Percentiles rank a stretch among this genome's conserved stretches.
Conservation (phyloP, 2,329 filamentous ascomycete genomes). For the Aspergillus sp. region DNA sequence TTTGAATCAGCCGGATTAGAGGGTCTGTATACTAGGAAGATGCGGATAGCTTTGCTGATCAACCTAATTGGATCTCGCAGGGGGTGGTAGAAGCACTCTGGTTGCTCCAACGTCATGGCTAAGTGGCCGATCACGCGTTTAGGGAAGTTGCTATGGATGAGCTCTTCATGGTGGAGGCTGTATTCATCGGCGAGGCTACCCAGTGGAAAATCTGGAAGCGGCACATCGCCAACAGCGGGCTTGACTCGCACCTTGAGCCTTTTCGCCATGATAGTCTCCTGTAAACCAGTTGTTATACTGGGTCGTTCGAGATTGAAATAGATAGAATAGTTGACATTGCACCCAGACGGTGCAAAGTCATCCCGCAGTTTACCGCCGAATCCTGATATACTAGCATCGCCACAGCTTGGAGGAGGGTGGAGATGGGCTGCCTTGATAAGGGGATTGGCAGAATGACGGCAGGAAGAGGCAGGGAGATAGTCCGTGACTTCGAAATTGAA, state of each 20-base stretch:
- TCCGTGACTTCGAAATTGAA: slow-evolving; percentile 13
- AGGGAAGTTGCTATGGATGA: background rate
- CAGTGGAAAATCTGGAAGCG: background rate
- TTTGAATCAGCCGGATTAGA: background rate
- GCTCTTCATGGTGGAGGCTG: background rate
- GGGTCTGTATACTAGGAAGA: slow-evolving; percentile 9
- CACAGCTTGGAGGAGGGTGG: slow-evolving; percentile 18
- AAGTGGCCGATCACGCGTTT: background rate
- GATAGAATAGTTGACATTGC: slow-evolving; percentile 16
- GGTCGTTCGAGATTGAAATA: slow-evolving; percentile 9
- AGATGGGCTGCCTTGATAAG: slow-evolving; percentile 15
- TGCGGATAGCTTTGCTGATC: slow-evolving; percentile 10
- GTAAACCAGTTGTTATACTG: background rate
- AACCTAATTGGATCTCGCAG: slow-evolving; percentile 9
- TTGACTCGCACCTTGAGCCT: slow-evolving; percentile 19
- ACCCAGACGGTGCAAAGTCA: slow-evolving; percentile 16
- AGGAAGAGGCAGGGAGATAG: slow-evolving; percentile 9
- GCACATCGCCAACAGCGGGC: slow-evolving; percentile 5
- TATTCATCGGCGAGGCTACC: background rate
- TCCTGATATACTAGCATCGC: slow-evolving; percentile 15
- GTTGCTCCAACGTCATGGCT: slow-evolving; percentile 7
- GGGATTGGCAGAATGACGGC: slow-evolving; percentile 5
- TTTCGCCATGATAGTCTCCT: slow-evolving; percentile 8
- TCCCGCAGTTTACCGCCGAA: slow-evolving; percentile 18
- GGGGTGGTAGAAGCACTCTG: slow-evolving; percentile 12